These are phyloP conservation scores for Neocucurbitaria cava DNA, from an alignment of 2,329 filamentous ascomycete species.

Conservation along the genomic window DNA sequence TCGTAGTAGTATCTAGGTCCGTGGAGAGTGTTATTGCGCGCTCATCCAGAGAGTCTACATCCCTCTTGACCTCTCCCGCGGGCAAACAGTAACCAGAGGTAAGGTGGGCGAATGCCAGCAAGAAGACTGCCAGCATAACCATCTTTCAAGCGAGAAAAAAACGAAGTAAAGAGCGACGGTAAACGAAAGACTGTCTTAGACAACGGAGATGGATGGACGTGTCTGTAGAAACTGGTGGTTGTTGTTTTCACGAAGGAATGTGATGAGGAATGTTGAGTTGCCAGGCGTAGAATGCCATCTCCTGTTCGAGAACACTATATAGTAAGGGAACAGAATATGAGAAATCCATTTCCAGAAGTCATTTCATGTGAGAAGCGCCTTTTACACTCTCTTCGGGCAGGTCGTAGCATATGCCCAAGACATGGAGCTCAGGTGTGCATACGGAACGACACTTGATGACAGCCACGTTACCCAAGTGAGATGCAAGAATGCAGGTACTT, in stretches of 20 bases:
- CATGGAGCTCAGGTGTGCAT: conserved; percentile 30
- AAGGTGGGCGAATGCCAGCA: conserved; percentile 34
- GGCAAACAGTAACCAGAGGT: conserved; percentile 34
- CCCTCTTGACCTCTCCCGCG: conserved; percentile 19
- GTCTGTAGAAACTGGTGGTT: conserved; percentile 7
- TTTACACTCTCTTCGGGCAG: conserved; percentile 30
- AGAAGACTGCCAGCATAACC: conserved; percentile 32
- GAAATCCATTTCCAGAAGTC: conserved; percentile 6
- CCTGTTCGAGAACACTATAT: conserved; percentile 27
- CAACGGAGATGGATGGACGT: conserved; percentile 13
- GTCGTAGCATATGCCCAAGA: conserved; percentile 28
- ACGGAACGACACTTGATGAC: conserved; percentile 20
- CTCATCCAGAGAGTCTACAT: conserved; percentile 16
- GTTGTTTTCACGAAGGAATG: conserved; percentile 34
- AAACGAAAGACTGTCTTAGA: conserved; percentile 25
- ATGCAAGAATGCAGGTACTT: conserved; percentile 35
- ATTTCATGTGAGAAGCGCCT: conserved; percentile 31
- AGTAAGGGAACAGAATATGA: conserved; percentile 14
- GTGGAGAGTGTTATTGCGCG: conserved; percentile 32
- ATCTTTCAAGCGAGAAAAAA: conserved; percentile 18
- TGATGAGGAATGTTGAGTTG: conserved; percentile 36
- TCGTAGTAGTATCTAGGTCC: conserved; percentile 35
- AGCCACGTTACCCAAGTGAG: conserved; percentile 31
- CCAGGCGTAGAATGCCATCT: conserved; percentile 24
- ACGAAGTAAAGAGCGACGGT: conserved; percentile 14